Percentiles rank a stretch among this genome's conserved stretches.
Conservation (phyloP, 1,284 basidiomycete genomes). For the Earliella scabrosa region DNA sequence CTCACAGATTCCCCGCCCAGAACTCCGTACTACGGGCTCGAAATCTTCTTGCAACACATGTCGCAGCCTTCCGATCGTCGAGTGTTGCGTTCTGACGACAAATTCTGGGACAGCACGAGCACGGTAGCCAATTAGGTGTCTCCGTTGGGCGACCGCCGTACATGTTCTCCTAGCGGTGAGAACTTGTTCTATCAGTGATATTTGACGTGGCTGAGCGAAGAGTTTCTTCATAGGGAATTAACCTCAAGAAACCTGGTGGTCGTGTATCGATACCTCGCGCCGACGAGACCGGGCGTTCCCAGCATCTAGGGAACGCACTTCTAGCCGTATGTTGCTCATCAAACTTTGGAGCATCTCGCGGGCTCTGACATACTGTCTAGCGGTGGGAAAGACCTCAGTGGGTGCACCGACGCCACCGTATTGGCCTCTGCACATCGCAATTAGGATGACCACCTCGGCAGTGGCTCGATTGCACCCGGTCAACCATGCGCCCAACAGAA, state of each 20-base stretch:
- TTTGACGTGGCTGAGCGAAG: neutral
- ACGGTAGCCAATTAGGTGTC: neutral
- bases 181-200: neutral
- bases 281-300: neutral
- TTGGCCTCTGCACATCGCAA: neutral
- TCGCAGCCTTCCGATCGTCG: conserved; percentile 4
- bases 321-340: neutral
- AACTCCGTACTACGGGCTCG: neutral
- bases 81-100: neutral
- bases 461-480: too few species aligned
- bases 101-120: too few species aligned
- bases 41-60: neutral
- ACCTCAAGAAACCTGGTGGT: neutral
- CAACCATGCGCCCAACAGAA: too few species aligned
- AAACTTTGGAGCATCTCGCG: neutral
- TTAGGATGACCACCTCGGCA: neutral
- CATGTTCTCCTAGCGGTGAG: conserved; percentile 4
- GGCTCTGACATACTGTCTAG: neutral
- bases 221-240: conserved; percentile 12
- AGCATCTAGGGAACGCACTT: neutral
- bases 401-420: too few species aligned
- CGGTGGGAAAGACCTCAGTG: neutral
- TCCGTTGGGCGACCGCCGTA: neutral
- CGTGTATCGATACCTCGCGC: conserved; percentile 1
- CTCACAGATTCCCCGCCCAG: neutral